Percentiles rank a stretch among this genome's conserved stretches.
phyloP scores from a whole-genome alignment of 2,329 filamentous ascomycete genomes.

The Arthrobotrys conoides region DNA sequence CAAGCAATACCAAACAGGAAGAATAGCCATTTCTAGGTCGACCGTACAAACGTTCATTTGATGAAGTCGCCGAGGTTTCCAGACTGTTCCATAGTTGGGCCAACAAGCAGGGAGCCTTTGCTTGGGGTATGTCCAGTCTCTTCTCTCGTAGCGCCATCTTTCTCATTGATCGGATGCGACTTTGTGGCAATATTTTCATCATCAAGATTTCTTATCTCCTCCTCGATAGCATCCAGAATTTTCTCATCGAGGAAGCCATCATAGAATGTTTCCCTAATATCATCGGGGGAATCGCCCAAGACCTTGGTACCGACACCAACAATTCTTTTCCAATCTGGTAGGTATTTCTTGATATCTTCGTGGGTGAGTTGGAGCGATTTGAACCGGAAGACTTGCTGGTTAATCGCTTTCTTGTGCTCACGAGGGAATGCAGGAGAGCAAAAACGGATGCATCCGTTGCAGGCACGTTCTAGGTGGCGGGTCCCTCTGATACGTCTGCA shows the following conservation, averaged over 20 bases:
- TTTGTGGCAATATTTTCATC: background rate
- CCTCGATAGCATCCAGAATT: background rate
- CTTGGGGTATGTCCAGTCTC: background rate
- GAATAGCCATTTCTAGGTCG: too few species aligned
- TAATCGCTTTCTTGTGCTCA: slow-evolving; percentile 44
- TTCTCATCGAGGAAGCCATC: background rate
- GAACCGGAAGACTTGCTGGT: background rate
- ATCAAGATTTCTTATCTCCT: background rate
- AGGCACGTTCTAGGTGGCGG: slow-evolving; percentile 24
- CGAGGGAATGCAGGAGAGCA: background rate
- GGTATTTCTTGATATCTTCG: slow-evolving; percentile 1
- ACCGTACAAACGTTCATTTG: too few species aligned
- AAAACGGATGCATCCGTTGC: slow-evolving; percentile 50
- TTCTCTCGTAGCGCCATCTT: background rate
- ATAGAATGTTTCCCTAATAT: background rate
- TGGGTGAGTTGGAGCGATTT: background rate
- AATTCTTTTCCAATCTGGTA: slow-evolving; percentile 28
- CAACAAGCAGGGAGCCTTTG: background rate
- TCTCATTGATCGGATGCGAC: background rate
- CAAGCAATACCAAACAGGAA: too few species aligned
- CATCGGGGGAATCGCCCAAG: background rate
- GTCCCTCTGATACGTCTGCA: slow-evolving; percentile 25
- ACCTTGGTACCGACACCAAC: slow-evolving; percentile 33
- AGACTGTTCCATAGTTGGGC: background rate
- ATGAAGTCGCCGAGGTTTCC: background rate